These are phyloP conservation scores for Paspalum vaginatum DNA, from an alignment of 176 grass and related monocot genomes.

Conservation along the genomic window DNA sequence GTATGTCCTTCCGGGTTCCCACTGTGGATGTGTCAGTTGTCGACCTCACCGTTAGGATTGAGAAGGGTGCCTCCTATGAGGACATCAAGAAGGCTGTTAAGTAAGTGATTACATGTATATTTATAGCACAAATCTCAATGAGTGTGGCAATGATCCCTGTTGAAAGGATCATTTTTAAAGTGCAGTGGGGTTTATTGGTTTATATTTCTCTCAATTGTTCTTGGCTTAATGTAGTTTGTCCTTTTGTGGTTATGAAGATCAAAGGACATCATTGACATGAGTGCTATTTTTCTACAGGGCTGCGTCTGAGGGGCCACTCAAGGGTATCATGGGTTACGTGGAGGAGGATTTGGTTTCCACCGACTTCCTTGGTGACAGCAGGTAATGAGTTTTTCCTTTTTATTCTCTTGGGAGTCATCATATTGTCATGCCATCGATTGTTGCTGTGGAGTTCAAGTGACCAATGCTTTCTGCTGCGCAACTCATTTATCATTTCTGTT, in stretches of 20 bases:
- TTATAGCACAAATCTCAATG: neutral
- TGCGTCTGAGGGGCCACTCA: conserved; percentile 74
- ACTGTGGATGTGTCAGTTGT: conserved; percentile 80
- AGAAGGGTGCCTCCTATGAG: conserved; percentile 65
- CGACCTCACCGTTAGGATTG: conserved; percentile 68
- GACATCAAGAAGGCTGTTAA: conserved; percentile 68
- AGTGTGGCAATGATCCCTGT: neutral
- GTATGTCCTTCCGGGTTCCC: conserved; percentile 77
- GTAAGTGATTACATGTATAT: conserved; percentile 29
- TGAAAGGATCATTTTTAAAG: neutral
- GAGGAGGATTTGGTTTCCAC: conserved; percentile 91
- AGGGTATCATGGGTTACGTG: conserved; percentile 80
- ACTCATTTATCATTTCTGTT: neutral
- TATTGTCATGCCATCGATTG: too few relatives aligned
- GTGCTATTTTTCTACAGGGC: conserved; percentile 48
- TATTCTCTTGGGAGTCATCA: neutral
- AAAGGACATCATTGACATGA: neutral
- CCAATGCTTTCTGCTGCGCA: neutral
- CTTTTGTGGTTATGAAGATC: neutral
- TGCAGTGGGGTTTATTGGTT: neutral
- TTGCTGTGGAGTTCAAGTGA: too few relatives aligned
- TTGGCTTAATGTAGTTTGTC: neutral
- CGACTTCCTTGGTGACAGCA: conserved; percentile 76
- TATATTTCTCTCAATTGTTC: neutral
- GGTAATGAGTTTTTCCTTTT: conserved; percentile 27